Evolutionary conservation across 2,329 filamentous ascomycete species (phyloP), one percentile per base, ranked within the genome.

Genomic region (Fusarium hainanense): DNA sequence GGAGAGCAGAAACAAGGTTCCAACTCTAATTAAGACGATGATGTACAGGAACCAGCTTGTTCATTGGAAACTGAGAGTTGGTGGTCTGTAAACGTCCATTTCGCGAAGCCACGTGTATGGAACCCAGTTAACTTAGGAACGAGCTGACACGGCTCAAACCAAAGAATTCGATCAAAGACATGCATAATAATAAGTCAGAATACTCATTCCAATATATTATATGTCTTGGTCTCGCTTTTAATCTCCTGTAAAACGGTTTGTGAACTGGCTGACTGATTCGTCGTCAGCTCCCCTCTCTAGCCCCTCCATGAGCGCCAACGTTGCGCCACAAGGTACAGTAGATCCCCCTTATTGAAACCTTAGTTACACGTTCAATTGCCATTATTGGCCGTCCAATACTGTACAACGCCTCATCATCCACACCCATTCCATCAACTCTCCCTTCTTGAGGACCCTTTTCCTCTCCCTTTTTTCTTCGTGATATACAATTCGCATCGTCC

Each of bases 361-460:
- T 47, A 56, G 60, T 63, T 63, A 63, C 48, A 42, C 37, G 41
- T 41, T 37, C 54, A 42, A 54, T 47, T 48, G 41, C 60, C 30
- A 50, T 47, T 54, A 57, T 48, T 51, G 46, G 43, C 54, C 58
- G 34, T 37, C 34, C 18, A 37, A 37, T 37, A 37, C 34, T 37
- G 34, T 37, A 37, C 67, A 41, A 58, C 58, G 51, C 59, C 42
- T 69, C 67, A 25, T 68, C 66, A 69, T 66, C 66, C 61, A 54
- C 63, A 68, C 58, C 62, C 65, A 68, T 63, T 58, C 68, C 57
- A 59, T 57, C 25, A 69, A 55, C 34, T 66, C 60, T 71, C 66
- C 58, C 66, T 70, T 42, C 55, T 48, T 49, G 54, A 55, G 18
- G 51, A 58, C 60, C 27, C 44, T 55, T 54, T 57, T 43, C 44